A percentile compares a stretch with the other conserved stretches of the same genome.
phyloP scores from a whole-genome alignment of 192 early-diverging fungal species.

The Coemansia sp. region DNA sequence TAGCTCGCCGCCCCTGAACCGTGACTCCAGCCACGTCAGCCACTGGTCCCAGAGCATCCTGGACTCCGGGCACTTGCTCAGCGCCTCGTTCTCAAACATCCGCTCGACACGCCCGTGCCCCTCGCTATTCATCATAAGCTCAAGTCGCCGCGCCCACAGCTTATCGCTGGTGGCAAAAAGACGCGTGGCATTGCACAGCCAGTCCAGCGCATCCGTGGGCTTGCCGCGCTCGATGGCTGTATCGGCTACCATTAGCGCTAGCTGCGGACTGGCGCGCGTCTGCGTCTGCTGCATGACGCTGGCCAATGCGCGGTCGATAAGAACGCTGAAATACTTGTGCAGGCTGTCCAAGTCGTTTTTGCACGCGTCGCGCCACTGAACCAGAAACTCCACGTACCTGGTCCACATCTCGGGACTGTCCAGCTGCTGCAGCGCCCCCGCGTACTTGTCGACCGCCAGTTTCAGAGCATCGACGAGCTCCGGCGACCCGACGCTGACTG shows the following conservation, averaged over 20 bases:
- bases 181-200: conserved; percentile 27
- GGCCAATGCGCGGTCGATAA: conserved; percentile 58
- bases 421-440: conserved; percentile 46
- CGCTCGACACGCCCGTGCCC: conserved; percentile 38
- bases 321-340: conserved; percentile 37
- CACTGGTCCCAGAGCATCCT: conserved; percentile 49
- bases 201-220: neutral
- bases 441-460: conserved; percentile 57
- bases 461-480: conserved; percentile 55
- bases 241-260: conserved; percentile 7
- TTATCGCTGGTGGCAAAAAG: conserved; percentile 27
- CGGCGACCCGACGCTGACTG: conserved; percentile 61
- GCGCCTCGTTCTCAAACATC: conserved; percentile 49
- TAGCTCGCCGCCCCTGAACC: neutral
- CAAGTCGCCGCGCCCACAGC: conserved; percentile 34
- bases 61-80: conserved; percentile 22
- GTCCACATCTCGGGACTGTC: conserved; percentile 60
- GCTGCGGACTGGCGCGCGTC: conserved; percentile 42
- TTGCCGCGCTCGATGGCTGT: neutral
- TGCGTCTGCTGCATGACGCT: conserved; percentile 55
- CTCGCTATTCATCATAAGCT: conserved; percentile 1
- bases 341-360: conserved; percentile 15
- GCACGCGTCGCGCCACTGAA: conserved; percentile 33
- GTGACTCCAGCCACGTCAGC: conserved; percentile 41
- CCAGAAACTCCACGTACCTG: conserved; percentile 64